Evolutionary conservation across 495 filamentous ascomycete genomes (phyloP).

Genomic region (Cetradonia linearis): DNA sequence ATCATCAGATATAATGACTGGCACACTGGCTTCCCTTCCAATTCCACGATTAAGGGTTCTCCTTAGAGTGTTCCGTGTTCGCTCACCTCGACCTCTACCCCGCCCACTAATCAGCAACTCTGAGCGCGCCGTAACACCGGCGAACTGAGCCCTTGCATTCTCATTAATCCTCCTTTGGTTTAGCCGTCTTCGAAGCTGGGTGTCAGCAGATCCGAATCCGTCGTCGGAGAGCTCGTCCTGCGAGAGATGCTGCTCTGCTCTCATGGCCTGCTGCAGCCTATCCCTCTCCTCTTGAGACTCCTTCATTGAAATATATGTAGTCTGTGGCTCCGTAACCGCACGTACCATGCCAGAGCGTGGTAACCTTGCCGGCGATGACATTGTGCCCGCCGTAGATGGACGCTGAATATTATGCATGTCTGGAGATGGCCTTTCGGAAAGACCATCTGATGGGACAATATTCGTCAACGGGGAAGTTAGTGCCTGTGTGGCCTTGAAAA

Average conservation of each 20-base stretch:
- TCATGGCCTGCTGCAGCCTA: constrained; percentile 28
- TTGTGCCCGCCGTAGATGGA: constrained; percentile 29
- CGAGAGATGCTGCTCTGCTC: constrained; percentile 28
- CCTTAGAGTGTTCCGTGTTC: constrained; percentile 1
- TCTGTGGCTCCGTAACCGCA: constrained; percentile 38
- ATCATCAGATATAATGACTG: constrained; percentile 22
- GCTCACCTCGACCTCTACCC: constrained; percentile 11
- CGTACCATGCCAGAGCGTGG: constrained; percentile 30
- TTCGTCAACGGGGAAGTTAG: constrained; percentile 42
- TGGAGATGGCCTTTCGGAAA: constrained; percentile 45
- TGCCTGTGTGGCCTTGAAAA: constrained; percentile 44
- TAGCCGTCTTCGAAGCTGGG: constrained; percentile 34
- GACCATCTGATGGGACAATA: constrained; percentile 31
- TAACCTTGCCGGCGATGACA: constrained; percentile 36
- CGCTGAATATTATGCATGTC: constrained; percentile 37
- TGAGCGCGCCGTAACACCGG: constrained; percentile 33
- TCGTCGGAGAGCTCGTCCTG: constrained; percentile 37
- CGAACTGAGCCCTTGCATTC: constrained; percentile 35
- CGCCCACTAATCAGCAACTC: constrained; percentile 18
- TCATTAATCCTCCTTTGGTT: constrained; percentile 32
- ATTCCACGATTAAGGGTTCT: constrained; percentile 1
- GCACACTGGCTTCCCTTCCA: constrained; percentile 12
- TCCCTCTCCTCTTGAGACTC: constrained; percentile 42
- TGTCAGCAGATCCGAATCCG: constrained; percentile 39
- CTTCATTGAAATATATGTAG: constrained; percentile 42